Evolutionary conservation across 2,329 filamentous ascomycete species (phyloP), one percentile per base, ranked within the genome.

Genomic region (Cladosporium sp.): DNA sequence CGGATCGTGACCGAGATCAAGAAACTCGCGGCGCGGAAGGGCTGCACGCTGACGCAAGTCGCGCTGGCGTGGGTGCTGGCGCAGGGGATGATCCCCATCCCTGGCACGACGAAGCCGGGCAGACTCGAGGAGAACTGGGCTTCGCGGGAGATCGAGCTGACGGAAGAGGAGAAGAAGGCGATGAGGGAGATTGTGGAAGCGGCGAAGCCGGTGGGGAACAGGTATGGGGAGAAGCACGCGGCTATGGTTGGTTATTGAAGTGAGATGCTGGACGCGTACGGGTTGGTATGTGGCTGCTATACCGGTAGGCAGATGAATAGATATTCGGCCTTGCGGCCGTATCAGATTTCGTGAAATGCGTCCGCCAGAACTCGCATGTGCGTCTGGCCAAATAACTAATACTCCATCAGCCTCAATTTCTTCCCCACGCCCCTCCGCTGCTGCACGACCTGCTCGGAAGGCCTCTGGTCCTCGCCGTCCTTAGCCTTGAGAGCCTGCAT

Each of bases 401-500:
- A 89, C 59, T 89, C 86, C 49, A 78, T 79, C 66, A 89, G 66
- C 58, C 83, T 75, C 66, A 91, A 64, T 70, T 86, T 87, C 77
- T 89, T 85, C 33, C 87, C 87, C 7, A 91, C 80, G 56, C 89
- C 84, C 59, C 85, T 76, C 56, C 85, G 75, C 41, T 28, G 22
- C 35, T 80, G 79, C 4, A 78, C 78, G 9, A 83, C 83, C 53
- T 81, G 75, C 56, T 82, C 79, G 41, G 70, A 74, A 2, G 71
- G 66, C 33, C 60, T 63, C 49, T 81, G 78, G 5, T 74, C 68
- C 3, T 73, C 75, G 53, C 82, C 77, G 13, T 79, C 78, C 46
- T 85, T 80, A 2, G 85, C 85, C 67, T 91, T 91, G 54, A 95
- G 81, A 1, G 90, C 89, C 68, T 95, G 88, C 19, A 93, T 77